Base-by-base conservation (phyloP, 2,329 filamentous ascomycete genomes). In the Cladosporium sp. region DNA sequence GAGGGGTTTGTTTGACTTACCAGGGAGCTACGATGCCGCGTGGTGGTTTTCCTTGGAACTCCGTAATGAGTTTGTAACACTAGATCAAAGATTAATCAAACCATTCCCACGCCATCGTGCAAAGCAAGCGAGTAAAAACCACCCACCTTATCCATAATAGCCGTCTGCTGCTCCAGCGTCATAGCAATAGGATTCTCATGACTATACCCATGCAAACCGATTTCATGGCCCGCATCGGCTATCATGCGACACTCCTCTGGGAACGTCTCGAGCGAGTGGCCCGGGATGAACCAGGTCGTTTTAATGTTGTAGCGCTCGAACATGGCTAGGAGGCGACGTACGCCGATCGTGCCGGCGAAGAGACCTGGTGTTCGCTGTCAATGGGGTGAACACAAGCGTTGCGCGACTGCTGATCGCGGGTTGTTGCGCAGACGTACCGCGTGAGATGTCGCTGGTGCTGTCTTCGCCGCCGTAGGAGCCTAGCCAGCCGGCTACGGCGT, bases 401-500 rank as follows among this genome's bases (percentile, higher is more conserved):
- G n/a, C n/a, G n/a, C n/a, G n/a, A n/a, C n/a, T n/a, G n/a, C n/a
- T n/a, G n/a, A n/a, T n/a, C n/a, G n/a, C n/a, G n/a, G n/a, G n/a
- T 35, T 35, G 12, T n/a, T n/a, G 32, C 12, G n/a, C 12, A 16
- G 27, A 13, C 13, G 2, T 40, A 48, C 45, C 45, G 74, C 85
- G 75, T 61, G 79, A 84, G 55, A 89, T 88, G 58, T 89, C 85
- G 60, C 77, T 85, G 1, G 79, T 81, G 7, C 78, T 84, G 62
- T 89, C 85, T 64, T 88, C 78, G 32, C 86, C 84, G 13, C 83
- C 83, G 59, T 90, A 89, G 0, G 80, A 85, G 0, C 85, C 85
- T 0, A 89, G 72, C 86, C 85, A 89, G 7, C 85, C 84, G 1
- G 84, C 80, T 1, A 88, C 83, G n/a, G 84, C 85, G 56, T 89